These are phyloP conservation scores for Stagonosporopsis cucurbitacearum DNA, from an alignment of 2,329 filamentous ascomycete genomes.

Conservation along the genomic window DNA sequence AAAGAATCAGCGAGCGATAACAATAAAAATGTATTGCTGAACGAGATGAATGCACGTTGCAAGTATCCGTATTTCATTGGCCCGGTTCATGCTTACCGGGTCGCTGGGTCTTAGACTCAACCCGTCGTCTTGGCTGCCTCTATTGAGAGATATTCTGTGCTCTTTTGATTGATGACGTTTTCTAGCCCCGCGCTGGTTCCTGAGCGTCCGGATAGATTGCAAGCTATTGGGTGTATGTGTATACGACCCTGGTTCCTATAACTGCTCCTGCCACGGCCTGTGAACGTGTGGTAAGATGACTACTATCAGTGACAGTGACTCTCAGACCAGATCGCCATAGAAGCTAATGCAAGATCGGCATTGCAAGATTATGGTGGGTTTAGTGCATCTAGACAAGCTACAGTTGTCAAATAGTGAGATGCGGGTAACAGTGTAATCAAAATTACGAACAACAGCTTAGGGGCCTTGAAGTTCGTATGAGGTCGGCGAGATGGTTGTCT, in stretches of 20 bases:
- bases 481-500: not conserved
- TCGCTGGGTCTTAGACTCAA: not conserved
- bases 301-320: not conserved
- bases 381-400: not conserved
- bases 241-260: not conserved
- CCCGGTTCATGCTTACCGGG: not conserved
- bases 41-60: constrained; percentile 4
- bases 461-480: not conserved
- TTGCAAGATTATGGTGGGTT: not conserved
- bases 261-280: too few relatives aligned
- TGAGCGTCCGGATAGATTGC: not conserved
- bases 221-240: not conserved
- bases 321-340: too few relatives aligned
- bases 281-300: too few relatives aligned
- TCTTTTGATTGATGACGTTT: not conserved
- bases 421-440: not conserved
- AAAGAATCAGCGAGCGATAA: too few relatives aligned
- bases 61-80: not conserved
- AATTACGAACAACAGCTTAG: not conserved
- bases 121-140: not conserved
- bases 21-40: too few relatives aligned
- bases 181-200: constrained; percentile 7
- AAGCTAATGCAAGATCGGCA: too few relatives aligned
- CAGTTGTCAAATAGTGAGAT: not conserved
- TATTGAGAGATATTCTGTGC: not conserved